A percentile compares a stretch with the other conserved stretches of the same genome.
phyloP scores from a whole-genome alignment of 2,329 filamentous ascomycete species.

The Nemania abortiva region DNA sequence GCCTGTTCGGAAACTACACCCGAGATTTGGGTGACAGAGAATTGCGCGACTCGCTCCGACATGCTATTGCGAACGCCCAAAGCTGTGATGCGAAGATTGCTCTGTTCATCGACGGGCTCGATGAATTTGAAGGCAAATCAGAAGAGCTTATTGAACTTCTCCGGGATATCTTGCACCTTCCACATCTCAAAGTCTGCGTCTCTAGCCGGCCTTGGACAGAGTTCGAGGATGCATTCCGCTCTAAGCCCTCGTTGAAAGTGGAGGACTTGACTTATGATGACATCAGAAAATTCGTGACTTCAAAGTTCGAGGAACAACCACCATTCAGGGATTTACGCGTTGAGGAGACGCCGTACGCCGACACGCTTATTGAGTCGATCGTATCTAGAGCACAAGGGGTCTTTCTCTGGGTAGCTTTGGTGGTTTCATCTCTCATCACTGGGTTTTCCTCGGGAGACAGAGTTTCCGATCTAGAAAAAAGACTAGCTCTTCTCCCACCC shows the following conservation, averaged over 20 bases:
- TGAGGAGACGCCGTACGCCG: background rate
- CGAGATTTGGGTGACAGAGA: background rate
- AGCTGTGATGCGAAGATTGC: background rate
- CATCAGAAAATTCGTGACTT: background rate
- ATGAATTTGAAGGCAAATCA: conserved; percentile 1
- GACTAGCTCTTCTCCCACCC: conserved; percentile 1
- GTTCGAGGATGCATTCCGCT: conserved; percentile 12
- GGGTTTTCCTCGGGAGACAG: background rate
- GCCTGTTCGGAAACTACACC: background rate
- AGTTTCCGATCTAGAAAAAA: background rate
- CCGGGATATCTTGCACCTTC: background rate
- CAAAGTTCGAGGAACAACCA: background rate
- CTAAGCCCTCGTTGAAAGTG: background rate
- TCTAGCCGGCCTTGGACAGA: conserved; percentile 14
- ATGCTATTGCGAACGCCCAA: background rate
- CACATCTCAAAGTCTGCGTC: conserved; percentile 16
- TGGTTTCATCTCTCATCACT: background rate
- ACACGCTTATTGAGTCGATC: background rate
- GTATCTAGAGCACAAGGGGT: background rate
- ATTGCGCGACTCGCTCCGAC: background rate
- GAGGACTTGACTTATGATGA: background rate
- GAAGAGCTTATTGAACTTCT: background rate
- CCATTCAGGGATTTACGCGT: background rate
- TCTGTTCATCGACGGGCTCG: conserved; percentile 1
- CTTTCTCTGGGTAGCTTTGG: conserved; percentile 2